Evolutionary conservation across 768 basidiomycete species (phyloP).

Genomic region (Xerocomellus dryophilus): DNA sequence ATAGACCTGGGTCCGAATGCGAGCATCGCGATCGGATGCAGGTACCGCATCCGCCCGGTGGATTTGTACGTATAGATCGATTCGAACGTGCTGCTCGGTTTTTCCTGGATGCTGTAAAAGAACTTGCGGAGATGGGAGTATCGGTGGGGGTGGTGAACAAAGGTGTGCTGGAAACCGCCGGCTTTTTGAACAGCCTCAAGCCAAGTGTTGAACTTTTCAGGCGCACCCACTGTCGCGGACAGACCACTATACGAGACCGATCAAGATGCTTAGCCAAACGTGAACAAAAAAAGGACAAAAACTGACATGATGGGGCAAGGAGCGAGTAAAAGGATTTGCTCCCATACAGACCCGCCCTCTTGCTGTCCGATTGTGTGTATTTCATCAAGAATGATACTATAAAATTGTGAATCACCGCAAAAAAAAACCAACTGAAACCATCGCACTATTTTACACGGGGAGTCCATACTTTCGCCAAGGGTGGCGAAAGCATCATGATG

Average conservation of each 20-base stretch:
- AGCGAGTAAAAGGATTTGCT: slow-evolving; percentile 67
- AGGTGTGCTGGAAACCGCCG: slow-evolving; percentile 55
- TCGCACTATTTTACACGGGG: slow-evolving; percentile 61
- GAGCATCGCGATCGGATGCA: slow-evolving; percentile 65
- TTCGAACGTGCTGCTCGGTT: slow-evolving; percentile 28
- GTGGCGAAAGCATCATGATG: slow-evolving; percentile 67
- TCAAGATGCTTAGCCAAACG: not conserved
- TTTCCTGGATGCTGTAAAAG: slow-evolving; percentile 42
- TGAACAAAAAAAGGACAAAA: not conserved
- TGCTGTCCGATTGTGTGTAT: slow-evolving; percentile 68
- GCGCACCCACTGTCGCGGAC: slow-evolving; percentile 67
- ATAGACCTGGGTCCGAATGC: slow-evolving; percentile 48
- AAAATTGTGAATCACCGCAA: not conserved
- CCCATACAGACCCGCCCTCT: slow-evolving; percentile 69
- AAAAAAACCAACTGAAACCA: slow-evolving; percentile 1
- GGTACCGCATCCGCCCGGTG: slow-evolving; percentile 44
- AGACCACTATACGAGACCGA: slow-evolving; percentile 46
- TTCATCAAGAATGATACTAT: slow-evolving; percentile 58
- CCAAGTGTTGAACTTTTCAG: slow-evolving; percentile 65
- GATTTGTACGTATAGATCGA: slow-evolving; percentile 37
- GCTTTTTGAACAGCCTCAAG: slow-evolving; percentile 57
- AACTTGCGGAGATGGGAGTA: slow-evolving; percentile 75
- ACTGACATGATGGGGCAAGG: slow-evolving; percentile 71
- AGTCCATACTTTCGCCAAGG: slow-evolving; percentile 58
- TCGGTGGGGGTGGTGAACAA: slow-evolving; percentile 63